Evolutionary conservation across 306 rosid species (phyloP), one percentile per base, ranked within the genome.

Genomic region (Cercis canadensis): DNA sequence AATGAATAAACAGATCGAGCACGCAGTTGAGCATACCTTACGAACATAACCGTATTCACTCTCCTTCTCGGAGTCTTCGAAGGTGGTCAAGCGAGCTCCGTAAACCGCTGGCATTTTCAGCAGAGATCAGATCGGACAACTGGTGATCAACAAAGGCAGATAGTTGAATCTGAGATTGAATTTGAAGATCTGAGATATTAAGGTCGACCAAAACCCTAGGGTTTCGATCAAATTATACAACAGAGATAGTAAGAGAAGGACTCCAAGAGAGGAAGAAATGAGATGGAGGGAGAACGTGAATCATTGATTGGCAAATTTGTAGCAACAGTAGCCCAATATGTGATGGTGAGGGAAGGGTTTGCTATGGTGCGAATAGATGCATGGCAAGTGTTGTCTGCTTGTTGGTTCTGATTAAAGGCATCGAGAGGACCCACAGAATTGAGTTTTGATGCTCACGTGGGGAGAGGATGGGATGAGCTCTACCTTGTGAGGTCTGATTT

Each of bases 21-120:
- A 24, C 29, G 29, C 54, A 46, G 44, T 54, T 16, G 50, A 7
- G 71, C 78, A 50, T 17, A 91, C 99, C 99, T 95, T 95, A 43
- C 99, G 99, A 73, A 95, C 96, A 58, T 95, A 95, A 50, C 99
- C 99, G 73, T 89, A 95, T 84, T 95, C 99, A 61, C 99, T 95
- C 84, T 95, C 99, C 92, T 91, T 95, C 96, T 95, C 99, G 39
- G 81, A 66, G 74, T 95, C 99, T 54, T 95, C 99, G 76, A 95
- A 95, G 31, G 99, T 95, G 70, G 99, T 95, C 81, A 95, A 55
- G 16, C 89, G 97, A 76, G 80, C 89, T 82, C 99, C 97, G 67
- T 89, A 83, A 34, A 84, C 97, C 29, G 97, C 81, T 65, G 99
- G 96, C 99, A 95, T 95, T 80, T 76, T 84, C 49, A 41, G 55